Percentiles rank a stretch among this genome's conserved stretches.
Evolutionary conservation across 1,284 basidiomycete species (phyloP).

Genomic region (Agroathelia rolfsii): DNA sequence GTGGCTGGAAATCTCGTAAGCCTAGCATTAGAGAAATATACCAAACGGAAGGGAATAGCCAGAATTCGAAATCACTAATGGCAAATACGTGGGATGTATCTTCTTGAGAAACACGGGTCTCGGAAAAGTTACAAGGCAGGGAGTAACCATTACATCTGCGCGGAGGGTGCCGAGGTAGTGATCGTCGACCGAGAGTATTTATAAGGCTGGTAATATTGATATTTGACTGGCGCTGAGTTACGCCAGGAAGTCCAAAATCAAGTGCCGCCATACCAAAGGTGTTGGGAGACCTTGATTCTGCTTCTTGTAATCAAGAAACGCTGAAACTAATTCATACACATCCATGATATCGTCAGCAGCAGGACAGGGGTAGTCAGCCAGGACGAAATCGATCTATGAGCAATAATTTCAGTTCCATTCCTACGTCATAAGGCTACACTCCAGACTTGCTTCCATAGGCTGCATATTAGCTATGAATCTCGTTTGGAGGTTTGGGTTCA

Average conservation of each 20-base stretch:
- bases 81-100: conserved; percentile 35
- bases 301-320: conserved; percentile 41
- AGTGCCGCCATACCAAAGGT: conserved; percentile 34
- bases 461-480: conserved; percentile 28
- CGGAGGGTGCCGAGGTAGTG: conserved; percentile 39
- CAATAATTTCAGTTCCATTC: too few species aligned
- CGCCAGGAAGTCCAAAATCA: conserved; percentile 38
- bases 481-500: conserved; percentile 29
- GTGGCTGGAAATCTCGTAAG: conserved; percentile 24
- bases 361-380: conserved; percentile 38
- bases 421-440: too few species aligned
- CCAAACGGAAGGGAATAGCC: conserved; percentile 22
- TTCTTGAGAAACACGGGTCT: conserved; percentile 31
- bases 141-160: conserved; percentile 38
- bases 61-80: conserved; percentile 38
- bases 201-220: neutral
- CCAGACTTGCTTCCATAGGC: conserved; percentile 25
- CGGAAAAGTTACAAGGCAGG: conserved; percentile 36
- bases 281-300: conserved; percentile 29
- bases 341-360: conserved; percentile 33
- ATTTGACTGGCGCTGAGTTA: conserved; percentile 12
- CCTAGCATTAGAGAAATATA: neutral
- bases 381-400: conserved; percentile 40
- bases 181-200: conserved; percentile 20
- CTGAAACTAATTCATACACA: conserved; percentile 34